A percentile compares a stretch with the other conserved stretches of the same genome.
Evolutionary conservation across 2,329 filamentous ascomycete genomes (phyloP).

Genomic region (Westerdykella aurantiaca): DNA sequence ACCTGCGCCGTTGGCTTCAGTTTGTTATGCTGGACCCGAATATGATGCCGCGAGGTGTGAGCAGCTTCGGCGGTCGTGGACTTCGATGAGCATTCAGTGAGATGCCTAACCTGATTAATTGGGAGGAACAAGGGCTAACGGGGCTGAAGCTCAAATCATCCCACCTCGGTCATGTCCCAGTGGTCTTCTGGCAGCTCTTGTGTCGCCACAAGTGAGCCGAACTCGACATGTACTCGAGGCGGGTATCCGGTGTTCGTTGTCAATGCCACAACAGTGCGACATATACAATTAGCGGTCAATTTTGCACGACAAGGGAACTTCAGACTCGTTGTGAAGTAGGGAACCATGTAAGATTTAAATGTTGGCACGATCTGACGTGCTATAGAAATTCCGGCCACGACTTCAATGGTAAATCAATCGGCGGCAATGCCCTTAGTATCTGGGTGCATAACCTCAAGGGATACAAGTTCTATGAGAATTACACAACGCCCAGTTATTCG

Average conservation of each 20-base stretch:
- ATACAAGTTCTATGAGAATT: conserved; percentile 12
- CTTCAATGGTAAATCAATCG: conserved; percentile 17
- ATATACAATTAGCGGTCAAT: conserved; percentile 21
- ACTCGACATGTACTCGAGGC: conserved; percentile 22
- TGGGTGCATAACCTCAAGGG: conserved; percentile 21
- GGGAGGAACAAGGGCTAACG: neutral
- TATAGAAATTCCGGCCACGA: conserved; percentile 19
- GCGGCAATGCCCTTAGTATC: conserved; percentile 13
- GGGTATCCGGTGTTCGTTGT: conserved; percentile 23
- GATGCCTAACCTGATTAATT: neutral
- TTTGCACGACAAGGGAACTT: conserved; percentile 17
- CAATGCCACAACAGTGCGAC: conserved; percentile 15
- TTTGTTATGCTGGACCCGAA: conserved; percentile 18
- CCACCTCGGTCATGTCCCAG: conserved; percentile 18
- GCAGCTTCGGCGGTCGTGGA: conserved; percentile 13
- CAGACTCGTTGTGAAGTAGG: conserved; percentile 16
- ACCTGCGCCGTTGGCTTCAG: conserved; percentile 15
- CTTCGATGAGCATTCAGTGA: conserved; percentile 15
- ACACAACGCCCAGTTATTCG: conserved; percentile 12
- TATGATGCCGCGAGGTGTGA: conserved; percentile 16
- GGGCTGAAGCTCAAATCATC: conserved; percentile 17
- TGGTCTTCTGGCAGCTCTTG: conserved; percentile 21
- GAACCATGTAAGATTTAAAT: neutral
- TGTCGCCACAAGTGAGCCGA: conserved; percentile 35
- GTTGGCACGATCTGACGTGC: neutral